Evolutionary conservation across 164 flowering plant genomes (phyloP), one percentile per base, ranked within the genome.

Genomic region (Akebia trifoliata): DNA sequence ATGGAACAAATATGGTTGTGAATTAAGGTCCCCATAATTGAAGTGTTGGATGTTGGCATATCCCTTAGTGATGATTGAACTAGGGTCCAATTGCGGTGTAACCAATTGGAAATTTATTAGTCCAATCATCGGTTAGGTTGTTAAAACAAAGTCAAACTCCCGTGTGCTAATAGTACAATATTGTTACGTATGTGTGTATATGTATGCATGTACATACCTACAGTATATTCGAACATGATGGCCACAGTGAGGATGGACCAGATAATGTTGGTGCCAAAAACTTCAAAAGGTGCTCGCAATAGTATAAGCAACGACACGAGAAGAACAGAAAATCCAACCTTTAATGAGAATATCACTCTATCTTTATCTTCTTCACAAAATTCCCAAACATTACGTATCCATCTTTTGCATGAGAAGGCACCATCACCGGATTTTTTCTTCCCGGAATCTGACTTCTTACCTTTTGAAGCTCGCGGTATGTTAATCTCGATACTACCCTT

Each of bases 231-330:
- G 65, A 88, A 88, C 90, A 85, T 81, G 71, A 84, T 71, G 66
- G 86, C 96, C 50, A 84, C 88, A 11, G 93, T 88, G 71, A 88
- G 83, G 70, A 88, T 84, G 39, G 90, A 79, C 93, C 93, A 88
- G 29, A 88, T 82, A 64, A 86, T 81, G 64, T 72, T 82, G 66
- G 86, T 63, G 53, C 96, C 96, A 40, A 88, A 88, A 9, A 84
- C 54, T 18, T 77, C 75, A 71, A 82, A 88, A 45, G 93, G 84
- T 45, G 82, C 84, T 56, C 58, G 72, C 62, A 81, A 52, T 12
- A 88, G 74, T 57, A 82, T 82, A 34, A 88, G 84, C 72, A 85
- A 65, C 18, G 96, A 84, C 49, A 88, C 90, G 2, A 82, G 77
- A 1, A 86, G 73, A 56, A 85, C 84, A 45, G 93, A 86, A 10